phyloP scores from a whole-genome alignment of 192 early-diverging fungal species.

The Rhizophagus clarus region DNA sequence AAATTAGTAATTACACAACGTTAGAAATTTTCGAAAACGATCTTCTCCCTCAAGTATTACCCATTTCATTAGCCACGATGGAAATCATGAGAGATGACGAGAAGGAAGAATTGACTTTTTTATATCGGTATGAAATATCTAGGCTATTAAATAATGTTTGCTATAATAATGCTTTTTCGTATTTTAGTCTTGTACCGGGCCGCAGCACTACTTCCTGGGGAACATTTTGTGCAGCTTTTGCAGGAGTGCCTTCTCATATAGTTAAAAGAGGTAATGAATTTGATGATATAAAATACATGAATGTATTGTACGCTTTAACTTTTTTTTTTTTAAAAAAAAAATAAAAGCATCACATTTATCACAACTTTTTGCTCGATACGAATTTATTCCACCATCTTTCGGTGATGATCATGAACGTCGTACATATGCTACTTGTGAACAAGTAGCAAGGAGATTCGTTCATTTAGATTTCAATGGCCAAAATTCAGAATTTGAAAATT shows the following conservation, averaged over 20 bases:
- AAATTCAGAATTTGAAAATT: background rate
- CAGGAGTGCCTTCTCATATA: conserved; percentile 37
- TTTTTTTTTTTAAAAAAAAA: background rate
- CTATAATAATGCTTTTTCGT: background rate
- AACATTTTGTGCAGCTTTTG: conserved; percentile 48
- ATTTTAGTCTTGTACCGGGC: conserved; percentile 45
- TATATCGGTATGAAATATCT: conserved; percentile 55
- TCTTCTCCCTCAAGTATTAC: conserved; percentile 43
- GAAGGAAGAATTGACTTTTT: conserved; percentile 53
- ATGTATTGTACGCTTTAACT: background rate
- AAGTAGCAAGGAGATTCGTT: conserved; percentile 15
- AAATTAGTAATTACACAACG: no score
- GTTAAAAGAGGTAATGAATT: conserved; percentile 44
- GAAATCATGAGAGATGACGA: conserved; percentile 51
- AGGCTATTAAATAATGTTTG: background rate
- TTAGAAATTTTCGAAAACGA: conserved; percentile 54
- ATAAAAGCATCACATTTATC: conserved; percentile 14
- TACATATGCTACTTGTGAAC: conserved; percentile 14
- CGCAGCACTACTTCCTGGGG: conserved; percentile 46
- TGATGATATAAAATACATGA: background rate
- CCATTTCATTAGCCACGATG: conserved; percentile 57
- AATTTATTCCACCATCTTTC: conserved; percentile 20
- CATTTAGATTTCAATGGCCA: conserved; percentile 1
- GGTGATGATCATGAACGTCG: conserved; percentile 6
- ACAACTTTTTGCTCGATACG: conserved; percentile 20